These are phyloP conservation scores for Penicillium simplicissimum DNA, from an alignment of 495 filamentous ascomycete genomes.

Conservation along the genomic window DNA sequence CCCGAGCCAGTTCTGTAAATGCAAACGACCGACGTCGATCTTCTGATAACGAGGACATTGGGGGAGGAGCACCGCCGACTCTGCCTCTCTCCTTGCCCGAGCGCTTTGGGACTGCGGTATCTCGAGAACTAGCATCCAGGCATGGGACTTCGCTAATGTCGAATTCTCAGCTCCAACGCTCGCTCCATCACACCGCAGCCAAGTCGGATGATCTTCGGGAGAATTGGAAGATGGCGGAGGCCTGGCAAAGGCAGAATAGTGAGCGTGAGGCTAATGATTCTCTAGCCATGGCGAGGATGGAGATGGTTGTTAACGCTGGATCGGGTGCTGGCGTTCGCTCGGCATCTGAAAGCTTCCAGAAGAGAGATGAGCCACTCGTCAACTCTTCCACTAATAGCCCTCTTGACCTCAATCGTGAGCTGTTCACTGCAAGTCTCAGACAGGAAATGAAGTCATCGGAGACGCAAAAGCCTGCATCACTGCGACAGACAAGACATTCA, in stretches of 20 bases:
- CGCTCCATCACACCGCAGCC: constrained; percentile 18
- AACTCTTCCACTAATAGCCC: not conserved
- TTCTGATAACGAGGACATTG: constrained; percentile 6
- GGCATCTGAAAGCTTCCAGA: not conserved
- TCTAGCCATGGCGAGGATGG: not conserved
- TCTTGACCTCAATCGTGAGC: constrained; percentile 32
- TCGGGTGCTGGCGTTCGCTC: not conserved
- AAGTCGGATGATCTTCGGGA: constrained; percentile 30
- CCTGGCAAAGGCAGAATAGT: constrained; percentile 23
- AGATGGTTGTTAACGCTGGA: not conserved
- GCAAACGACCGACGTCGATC: constrained; percentile 18
- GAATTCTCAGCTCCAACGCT: constrained; percentile 12
- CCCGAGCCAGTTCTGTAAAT: constrained; percentile 32
- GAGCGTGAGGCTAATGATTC: not conserved
- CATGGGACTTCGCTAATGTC: constrained; percentile 32
- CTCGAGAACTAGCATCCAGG: constrained; percentile 31
- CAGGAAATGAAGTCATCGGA: constrained; percentile 16
- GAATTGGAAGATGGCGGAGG: constrained; percentile 31
- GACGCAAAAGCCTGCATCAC: not conserved
- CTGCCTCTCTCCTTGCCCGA: constrained; percentile 34
- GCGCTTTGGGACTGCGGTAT: constrained; percentile 37
- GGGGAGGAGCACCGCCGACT: constrained; percentile 15
- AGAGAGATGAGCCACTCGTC: not conserved
- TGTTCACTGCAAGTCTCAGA: constrained; percentile 34
- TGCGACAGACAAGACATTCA: too few species aligned